Evolutionary conservation across 1,284 basidiomycete genomes (phyloP).

Genomic region (Retiboletus flavoniger): DNA sequence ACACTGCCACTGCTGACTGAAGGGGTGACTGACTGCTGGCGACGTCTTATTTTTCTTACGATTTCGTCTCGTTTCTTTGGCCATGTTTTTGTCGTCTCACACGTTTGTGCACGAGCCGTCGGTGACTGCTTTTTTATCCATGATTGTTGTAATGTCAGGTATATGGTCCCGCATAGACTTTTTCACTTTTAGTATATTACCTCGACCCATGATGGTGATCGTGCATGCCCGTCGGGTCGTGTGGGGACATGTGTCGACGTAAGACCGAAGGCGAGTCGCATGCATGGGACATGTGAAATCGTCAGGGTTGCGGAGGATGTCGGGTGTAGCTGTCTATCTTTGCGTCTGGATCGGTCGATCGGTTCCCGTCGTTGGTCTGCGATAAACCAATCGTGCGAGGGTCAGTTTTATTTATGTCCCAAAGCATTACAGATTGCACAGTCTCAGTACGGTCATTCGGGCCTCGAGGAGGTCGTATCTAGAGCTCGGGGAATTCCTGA

Average conservation of each 20-base stretch:
- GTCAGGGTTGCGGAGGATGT: background rate
- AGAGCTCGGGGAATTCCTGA: background rate
- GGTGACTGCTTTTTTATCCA: conserved; percentile 15
- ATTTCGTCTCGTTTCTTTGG: background rate
- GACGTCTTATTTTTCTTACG: background rate
- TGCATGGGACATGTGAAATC: background rate
- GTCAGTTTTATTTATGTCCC: too few relatives aligned
- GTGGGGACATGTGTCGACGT: background rate
- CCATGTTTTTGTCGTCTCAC: background rate
- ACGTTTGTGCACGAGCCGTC: conserved; percentile 5
- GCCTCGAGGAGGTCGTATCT: too few relatives aligned
- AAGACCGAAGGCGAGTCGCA: background rate
- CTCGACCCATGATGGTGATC: background rate
- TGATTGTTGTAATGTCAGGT: conserved; percentile 23
- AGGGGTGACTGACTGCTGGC: background rate
- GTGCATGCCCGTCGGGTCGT: background rate
- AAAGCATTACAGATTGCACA: too few relatives aligned
- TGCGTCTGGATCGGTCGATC: too few relatives aligned
- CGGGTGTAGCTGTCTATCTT: too few relatives aligned
- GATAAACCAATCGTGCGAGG: too few relatives aligned
- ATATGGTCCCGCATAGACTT: conserved; percentile 20
- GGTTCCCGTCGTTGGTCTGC: too few relatives aligned
- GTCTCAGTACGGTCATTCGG: too few relatives aligned
- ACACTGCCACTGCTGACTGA: conserved; percentile 37
- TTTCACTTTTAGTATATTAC: conserved; percentile 1